Percentiles rank a stretch among this genome's conserved stretches.
Conservation (phyloP, 495 filamentous ascomycete species). For the Aspergillus avenaceus region DNA sequence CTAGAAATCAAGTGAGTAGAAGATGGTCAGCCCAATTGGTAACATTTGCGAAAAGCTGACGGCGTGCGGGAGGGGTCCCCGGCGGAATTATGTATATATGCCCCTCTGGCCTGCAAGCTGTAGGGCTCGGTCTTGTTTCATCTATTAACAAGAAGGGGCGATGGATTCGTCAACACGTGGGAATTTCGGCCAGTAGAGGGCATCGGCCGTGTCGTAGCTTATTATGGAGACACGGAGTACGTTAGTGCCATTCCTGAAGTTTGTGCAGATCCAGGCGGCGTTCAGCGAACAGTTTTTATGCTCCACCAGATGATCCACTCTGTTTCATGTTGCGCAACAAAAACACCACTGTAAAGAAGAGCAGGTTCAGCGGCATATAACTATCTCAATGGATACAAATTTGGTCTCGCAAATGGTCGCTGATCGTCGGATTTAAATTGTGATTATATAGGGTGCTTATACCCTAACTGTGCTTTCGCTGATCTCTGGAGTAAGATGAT, state of each 20-base stretch:
- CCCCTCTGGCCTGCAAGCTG: conserved; percentile 1
- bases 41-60: not conserved
- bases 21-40: no score
- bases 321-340: not conserved
- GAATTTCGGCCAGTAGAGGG: not conserved
- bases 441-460: no score
- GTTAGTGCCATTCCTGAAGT: not conserved
- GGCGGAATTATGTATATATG: conserved; percentile 6
- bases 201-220: conserved; percentile 2
- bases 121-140: conserved; percentile 6
- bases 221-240: not conserved
- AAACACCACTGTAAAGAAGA: no score
- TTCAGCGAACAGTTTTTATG: not conserved
- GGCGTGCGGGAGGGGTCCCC: not conserved
- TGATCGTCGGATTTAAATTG: no score
- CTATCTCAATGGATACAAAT: no score
- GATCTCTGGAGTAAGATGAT: no score
- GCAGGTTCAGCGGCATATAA: no score
- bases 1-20: not conserved
- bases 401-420: no score
- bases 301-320: not conserved
- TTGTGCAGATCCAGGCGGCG: not conserved
- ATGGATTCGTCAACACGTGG: conserved; percentile 6
- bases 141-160: not conserved
- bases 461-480: no score